Percentiles rank a stretch among this genome's conserved stretches.
These are phyloP conservation scores for Boletus sp. DNA, from an alignment of 1,284 basidiomycete species.

Conservation along the genomic window DNA sequence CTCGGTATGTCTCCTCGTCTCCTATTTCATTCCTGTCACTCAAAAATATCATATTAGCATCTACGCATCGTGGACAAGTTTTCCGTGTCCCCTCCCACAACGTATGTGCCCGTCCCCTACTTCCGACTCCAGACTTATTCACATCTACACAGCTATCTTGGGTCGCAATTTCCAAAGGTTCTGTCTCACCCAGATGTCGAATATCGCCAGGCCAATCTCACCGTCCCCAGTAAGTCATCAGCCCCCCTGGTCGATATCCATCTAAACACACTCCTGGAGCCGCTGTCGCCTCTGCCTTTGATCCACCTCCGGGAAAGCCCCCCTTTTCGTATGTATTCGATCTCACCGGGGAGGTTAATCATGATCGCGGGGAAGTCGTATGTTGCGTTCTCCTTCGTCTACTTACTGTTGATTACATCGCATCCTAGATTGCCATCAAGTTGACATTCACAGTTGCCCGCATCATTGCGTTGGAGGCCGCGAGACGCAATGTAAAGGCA, in stretches of 20 bases:
- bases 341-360: slow-evolving; percentile 75
- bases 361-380: slow-evolving; percentile 76
- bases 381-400: slow-evolving; percentile 20
- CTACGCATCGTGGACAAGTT: slow-evolving; percentile 83
- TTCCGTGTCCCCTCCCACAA: slow-evolving; percentile 81
- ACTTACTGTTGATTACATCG: slow-evolving; percentile 6
- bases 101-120: slow-evolving; percentile 46
- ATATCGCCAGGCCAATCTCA: slow-evolving; percentile 81
- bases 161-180: slow-evolving; percentile 68
- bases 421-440: slow-evolving; percentile 66
- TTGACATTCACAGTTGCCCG: slow-evolving; percentile 73
- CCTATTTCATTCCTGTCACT: slow-evolving; percentile 5
- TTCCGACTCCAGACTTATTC: slow-evolving; percentile 10
- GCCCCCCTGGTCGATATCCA: slow-evolving; percentile 1
- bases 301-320: slow-evolving; percentile 60
- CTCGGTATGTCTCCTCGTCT: slow-evolving; percentile 48
- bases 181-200: slow-evolving; percentile 67
- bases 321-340: slow-evolving; percentile 77
- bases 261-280: slow-evolving; percentile 40
- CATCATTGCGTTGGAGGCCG: slow-evolving; percentile 65
- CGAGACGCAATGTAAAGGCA: slow-evolving; percentile 62
- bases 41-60: slow-evolving; percentile 40
- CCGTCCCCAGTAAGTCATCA: slow-evolving; percentile 53
- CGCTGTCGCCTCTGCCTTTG: slow-evolving; percentile 61
- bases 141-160: slow-evolving; percentile 60